Conservation (phyloP, 2,329 filamentous ascomycete species). For the Monosporascus sp. region DNA sequence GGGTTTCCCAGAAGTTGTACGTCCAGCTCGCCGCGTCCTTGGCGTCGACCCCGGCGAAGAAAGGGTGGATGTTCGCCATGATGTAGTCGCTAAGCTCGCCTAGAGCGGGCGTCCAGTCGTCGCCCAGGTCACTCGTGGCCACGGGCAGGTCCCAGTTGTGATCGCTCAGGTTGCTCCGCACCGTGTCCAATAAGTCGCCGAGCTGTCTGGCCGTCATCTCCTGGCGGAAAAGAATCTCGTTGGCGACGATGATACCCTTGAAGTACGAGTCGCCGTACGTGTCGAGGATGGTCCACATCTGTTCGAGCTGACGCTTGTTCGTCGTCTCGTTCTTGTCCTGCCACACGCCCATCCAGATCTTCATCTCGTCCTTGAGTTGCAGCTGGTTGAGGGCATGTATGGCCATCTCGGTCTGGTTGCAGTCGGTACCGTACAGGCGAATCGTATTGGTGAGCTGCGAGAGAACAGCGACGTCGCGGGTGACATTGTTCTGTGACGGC, state of each 20-base stretch:
- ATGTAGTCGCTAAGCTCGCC: conserved; percentile 73
- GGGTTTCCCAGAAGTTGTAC: conserved; percentile 69
- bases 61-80: conserved; percentile 96
- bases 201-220: conserved; percentile 65
- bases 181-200: conserved; percentile 57
- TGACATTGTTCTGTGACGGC: conserved; percentile 90
- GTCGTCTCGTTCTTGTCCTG: conserved; percentile 80
- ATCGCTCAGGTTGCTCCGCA: conserved; percentile 67
- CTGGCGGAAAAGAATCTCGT: conserved; percentile 73
- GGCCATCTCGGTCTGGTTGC: conserved; percentile 95
- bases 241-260: conserved; percentile 75
- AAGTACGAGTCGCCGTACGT: conserved; percentile 64
- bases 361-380: conserved; percentile 65
- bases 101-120: conserved; percentile 74
- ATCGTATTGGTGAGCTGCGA: conserved; percentile 85
- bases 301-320: conserved; percentile 72
- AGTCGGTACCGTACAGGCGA: conserved; percentile 90
- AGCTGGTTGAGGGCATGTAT: conserved; percentile 75
- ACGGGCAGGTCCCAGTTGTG: conserved; percentile 68
- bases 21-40: conserved; percentile 74
- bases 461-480: conserved; percentile 82
- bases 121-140: conserved; percentile 82
- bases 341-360: conserved; percentile 94
- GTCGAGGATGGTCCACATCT: conserved; percentile 82
- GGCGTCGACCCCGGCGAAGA: conserved; percentile 77